These are phyloP conservation scores for Lichtheimia ramosa DNA, from an alignment of 371 early-diverging fungal species.

Conservation along the genomic window DNA sequence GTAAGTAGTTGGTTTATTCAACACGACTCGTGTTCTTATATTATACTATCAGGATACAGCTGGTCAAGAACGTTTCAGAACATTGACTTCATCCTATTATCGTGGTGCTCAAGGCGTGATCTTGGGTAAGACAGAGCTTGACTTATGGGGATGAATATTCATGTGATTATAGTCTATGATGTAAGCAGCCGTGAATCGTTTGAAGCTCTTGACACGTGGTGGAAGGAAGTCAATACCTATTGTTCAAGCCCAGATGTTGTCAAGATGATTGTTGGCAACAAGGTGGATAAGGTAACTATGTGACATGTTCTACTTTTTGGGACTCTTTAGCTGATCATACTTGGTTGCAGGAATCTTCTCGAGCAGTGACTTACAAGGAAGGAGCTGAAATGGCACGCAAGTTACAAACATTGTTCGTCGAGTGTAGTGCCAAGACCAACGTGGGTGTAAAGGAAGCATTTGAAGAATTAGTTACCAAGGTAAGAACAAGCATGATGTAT, in stretches of 20 bases:
- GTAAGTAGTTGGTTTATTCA: conserved; percentile 34
- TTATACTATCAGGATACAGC: conserved; percentile 99
- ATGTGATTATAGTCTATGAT: conserved; percentile 89
- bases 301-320: background rate
- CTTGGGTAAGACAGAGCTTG: conserved; percentile 62
- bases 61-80: conserved; percentile 99
- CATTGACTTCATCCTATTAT: conserved; percentile 99
- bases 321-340: background rate
- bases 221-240: conserved; percentile 94
- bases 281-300: conserved; percentile 84
- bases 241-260: conserved; percentile 83
- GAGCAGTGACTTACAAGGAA: conserved; percentile 86
- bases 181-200: conserved; percentile 93
- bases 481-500: conserved; percentile 23
- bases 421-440: conserved; percentile 94
- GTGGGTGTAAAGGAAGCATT: conserved; percentile 87
- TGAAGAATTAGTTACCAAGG: conserved; percentile 87
- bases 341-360: conserved; percentile 65
- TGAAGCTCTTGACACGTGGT: conserved; percentile 90
- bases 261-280: conserved; percentile 97
- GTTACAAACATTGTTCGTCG: conserved; percentile 89
- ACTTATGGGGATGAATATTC: background rate
- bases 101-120: conserved; percentile 99
- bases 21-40: too few species aligned
- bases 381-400: conserved; percentile 86